These are phyloP conservation scores for Penicillium fuscoglaucum DNA, from an alignment of 2,329 filamentous ascomycete species.

Conservation along the genomic window DNA sequence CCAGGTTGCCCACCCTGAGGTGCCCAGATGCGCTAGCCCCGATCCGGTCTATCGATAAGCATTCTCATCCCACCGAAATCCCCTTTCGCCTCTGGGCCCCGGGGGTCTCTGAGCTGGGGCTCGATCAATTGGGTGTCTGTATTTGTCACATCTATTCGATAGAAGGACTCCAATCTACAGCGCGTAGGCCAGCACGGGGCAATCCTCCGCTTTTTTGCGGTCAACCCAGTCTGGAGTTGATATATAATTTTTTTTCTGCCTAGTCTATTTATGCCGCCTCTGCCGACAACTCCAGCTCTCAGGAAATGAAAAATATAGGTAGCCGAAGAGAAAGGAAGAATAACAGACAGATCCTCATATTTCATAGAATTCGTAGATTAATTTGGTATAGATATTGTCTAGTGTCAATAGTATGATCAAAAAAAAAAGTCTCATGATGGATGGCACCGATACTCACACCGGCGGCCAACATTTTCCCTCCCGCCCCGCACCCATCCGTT, in stretches of 20 bases:
- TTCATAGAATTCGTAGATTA: not conserved
- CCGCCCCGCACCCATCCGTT: slow-evolving; percentile 29
- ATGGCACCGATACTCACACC: slow-evolving; percentile 21
- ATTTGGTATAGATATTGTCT: slow-evolving; percentile 10
- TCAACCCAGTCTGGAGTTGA: slow-evolving; percentile 7
- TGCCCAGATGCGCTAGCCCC: not conserved
- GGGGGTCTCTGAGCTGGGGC: slow-evolving; percentile 1
- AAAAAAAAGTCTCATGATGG: slow-evolving; percentile 20
- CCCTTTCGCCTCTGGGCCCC: slow-evolving; percentile 15
- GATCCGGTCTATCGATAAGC: slow-evolving; percentile 21
- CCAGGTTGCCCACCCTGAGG: not conserved
- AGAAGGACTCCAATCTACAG: slow-evolving; percentile 28
- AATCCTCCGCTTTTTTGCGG: slow-evolving; percentile 15
- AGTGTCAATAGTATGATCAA: slow-evolving; percentile 3
- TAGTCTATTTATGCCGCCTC: slow-evolving; percentile 10
- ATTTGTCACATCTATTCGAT: slow-evolving; percentile 30
- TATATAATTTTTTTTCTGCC: slow-evolving; percentile 10
- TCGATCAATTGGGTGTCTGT: slow-evolving; percentile 24
- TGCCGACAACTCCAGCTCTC: slow-evolving; percentile 3
- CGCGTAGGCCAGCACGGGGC: slow-evolving; percentile 24
- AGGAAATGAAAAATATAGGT: not conserved
- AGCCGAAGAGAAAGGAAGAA: not conserved
- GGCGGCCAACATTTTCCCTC: slow-evolving; percentile 42
- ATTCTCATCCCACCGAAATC: slow-evolving; percentile 23
- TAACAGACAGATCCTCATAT: not conserved